Evolutionary conservation across 2,329 filamentous ascomycete species (phyloP).

Genomic region (Cladorrhinum sp.): DNA sequence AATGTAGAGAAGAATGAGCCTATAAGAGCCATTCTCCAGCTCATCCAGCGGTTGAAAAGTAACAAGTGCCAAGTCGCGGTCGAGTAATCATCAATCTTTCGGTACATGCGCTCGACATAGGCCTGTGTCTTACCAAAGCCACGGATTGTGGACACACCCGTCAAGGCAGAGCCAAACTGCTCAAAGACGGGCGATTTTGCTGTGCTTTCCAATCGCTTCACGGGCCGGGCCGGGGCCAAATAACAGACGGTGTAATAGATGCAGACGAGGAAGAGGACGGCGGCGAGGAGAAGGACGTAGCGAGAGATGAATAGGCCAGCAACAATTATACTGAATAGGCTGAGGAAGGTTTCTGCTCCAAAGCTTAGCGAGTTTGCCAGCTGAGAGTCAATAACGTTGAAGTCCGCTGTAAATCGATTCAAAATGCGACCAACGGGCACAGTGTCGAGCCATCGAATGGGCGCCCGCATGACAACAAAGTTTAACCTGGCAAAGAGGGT

Average conservation of each 20-base stretch:
- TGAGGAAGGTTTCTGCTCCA: conserved; percentile 57
- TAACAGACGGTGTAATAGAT: conserved; percentile 58
- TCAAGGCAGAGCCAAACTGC: conserved; percentile 69
- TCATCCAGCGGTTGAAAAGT: conserved; percentile 75
- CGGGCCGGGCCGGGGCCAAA: conserved; percentile 66
- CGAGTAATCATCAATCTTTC: conserved; percentile 64
- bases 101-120: conserved; percentile 68
- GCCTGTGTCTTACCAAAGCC: conserved; percentile 66
- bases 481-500: conserved; percentile 65
- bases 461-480: conserved; percentile 65
- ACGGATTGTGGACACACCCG: conserved; percentile 71
- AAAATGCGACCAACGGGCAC: conserved; percentile 73
- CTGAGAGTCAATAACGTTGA: conserved; percentile 67
- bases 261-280: conserved; percentile 55
- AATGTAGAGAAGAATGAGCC: conserved; percentile 66
- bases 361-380: conserved; percentile 62
- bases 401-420: conserved; percentile 76
- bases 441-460: conserved; percentile 76
- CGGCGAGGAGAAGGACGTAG: conserved; percentile 60
- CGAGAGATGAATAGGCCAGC: conserved; percentile 67
- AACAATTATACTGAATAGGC: conserved; percentile 62
- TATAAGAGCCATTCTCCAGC: conserved; percentile 66
- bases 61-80: conserved; percentile 64
- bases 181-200: conserved; percentile 78
- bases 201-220: conserved; percentile 74